Conservation (phyloP, 176 grass and related monocot species). For the Oryza meyeriana region DNA sequence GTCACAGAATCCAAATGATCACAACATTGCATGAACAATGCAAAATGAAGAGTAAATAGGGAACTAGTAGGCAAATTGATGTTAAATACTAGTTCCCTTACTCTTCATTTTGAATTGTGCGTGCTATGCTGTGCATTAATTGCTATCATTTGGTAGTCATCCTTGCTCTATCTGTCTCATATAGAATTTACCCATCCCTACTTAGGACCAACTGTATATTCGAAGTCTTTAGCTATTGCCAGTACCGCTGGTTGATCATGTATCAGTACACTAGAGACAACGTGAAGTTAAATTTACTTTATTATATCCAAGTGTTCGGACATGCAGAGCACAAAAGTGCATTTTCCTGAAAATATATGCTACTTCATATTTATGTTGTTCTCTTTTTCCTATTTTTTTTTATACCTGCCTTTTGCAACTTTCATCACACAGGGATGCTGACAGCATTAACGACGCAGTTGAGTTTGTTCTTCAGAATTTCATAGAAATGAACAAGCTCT, state of each 20-base stretch:
- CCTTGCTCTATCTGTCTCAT: not conserved
- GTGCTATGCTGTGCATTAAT: slow-evolving; percentile 20
- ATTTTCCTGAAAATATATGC: not conserved
- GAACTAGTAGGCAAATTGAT: not conserved
- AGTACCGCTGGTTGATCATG: not conserved
- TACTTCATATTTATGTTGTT: slow-evolving; percentile 12
- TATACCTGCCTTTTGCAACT: slow-evolving; percentile 23
- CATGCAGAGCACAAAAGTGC: not conserved
- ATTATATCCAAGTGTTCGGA: not conserved
- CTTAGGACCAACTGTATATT: not conserved
- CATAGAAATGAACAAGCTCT: slow-evolving; percentile 99
- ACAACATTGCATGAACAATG: not conserved
- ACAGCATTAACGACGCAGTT: slow-evolving; percentile 88
- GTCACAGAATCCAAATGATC: not conserved
- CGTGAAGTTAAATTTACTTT: slow-evolving; percentile 21
- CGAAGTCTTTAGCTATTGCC: slow-evolving; percentile 13
- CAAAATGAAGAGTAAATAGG: not conserved
- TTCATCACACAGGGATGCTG: slow-evolving; percentile 57
- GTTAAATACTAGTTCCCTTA: not conserved
- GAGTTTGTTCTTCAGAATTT: slow-evolving; percentile 99
- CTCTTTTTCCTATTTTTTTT: not conserved
- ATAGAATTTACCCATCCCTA: slow-evolving; percentile 11
- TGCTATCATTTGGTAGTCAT: slow-evolving; percentile 4
- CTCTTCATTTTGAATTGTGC: slow-evolving; percentile 5
- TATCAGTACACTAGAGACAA: not conserved